Base-by-base conservation (phyloP, 371 early-diverging fungal species). In the Nematocida sp. region DNA sequence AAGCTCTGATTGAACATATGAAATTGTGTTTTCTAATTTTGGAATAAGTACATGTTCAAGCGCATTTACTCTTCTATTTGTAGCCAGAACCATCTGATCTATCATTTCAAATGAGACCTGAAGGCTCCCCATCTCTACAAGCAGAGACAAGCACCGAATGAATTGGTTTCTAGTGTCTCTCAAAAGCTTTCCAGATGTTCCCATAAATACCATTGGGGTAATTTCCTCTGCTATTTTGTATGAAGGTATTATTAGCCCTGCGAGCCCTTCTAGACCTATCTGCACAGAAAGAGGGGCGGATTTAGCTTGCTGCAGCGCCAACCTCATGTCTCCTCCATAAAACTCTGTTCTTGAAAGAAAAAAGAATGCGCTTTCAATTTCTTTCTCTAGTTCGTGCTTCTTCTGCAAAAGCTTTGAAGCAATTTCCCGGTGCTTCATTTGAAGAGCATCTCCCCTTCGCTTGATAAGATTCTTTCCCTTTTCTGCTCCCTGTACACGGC, bases 11-110 rank as follows among this genome's bases (percentile, higher is more conserved):
- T 91, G 91, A 82, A 99, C 95, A 86, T 94, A 95, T 82, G 90
- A 90, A 85, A 97, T 94, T 60, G 99, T 98, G 89, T 96, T 99
- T 84, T 97, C 95, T 73, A 95, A 91, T 72, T 92, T 91, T 47
- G 99, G 99, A 76, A 99, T 97, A 83, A 98, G 93, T 54, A 95
- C 93, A 86, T 94, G 93, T 86, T 98, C 98, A 84, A 99, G 94
- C 9, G 99, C 97, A 86, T 97, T 98, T 27, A 98, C 97, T 85
- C 98, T 91, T 70, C 98, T 92, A 88, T 99, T 99, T 3, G 98
- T 98, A 50, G 93, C 87, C 89, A 94, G 94, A 88, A 99, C 94
- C 73, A 97, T 95, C 87, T 96, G 94, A 84, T 99, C 97, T 78
- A 99, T 88, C 61, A 95, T 93, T 15, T 94, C 92, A 88, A 96